A percentile compares a stretch with the other conserved stretches of the same genome.
phyloP scores from a whole-genome alignment of 129 eudicot genomes.

The Artemisia tridentata region DNA sequence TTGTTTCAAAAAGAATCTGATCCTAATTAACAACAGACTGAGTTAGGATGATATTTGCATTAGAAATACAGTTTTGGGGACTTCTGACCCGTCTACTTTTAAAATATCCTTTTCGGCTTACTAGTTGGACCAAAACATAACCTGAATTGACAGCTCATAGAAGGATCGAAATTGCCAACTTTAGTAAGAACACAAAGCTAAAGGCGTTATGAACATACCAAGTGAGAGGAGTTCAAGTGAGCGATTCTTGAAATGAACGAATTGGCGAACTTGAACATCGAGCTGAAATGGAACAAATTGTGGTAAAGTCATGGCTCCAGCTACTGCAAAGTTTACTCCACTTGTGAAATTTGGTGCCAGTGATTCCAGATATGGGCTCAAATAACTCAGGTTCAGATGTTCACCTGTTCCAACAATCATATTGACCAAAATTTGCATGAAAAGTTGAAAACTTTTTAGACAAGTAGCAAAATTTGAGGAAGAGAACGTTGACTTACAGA shows the following conservation, averaged over 20 bases:
- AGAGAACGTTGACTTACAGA: slow-evolving; percentile 29
- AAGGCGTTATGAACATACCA: slow-evolving; percentile 13
- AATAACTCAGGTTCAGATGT: slow-evolving; percentile 34
- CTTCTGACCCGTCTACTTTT: too few relatives aligned
- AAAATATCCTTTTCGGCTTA: too few relatives aligned
- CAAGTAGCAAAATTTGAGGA: background rate
- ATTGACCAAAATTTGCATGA: too few relatives aligned
- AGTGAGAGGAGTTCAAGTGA: slow-evolving; percentile 41
- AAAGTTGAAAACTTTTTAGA: too few relatives aligned
- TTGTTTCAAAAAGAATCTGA: too few relatives aligned
- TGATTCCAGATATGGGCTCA: slow-evolving; percentile 41
- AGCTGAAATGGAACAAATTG: slow-evolving; percentile 43
- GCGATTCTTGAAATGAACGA: slow-evolving; percentile 37
- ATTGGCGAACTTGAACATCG: slow-evolving; percentile 40
- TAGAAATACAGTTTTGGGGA: too few relatives aligned
- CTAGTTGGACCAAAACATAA: too few relatives aligned
- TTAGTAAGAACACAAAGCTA: background rate
- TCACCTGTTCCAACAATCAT: slow-evolving; percentile 30
- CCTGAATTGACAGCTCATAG: too few relatives aligned
- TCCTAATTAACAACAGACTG: too few relatives aligned
- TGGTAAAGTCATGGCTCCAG: slow-evolving; percentile 44
- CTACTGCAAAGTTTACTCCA: slow-evolving; percentile 45
- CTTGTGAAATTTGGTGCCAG: slow-evolving; percentile 48
- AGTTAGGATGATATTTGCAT: too few relatives aligned
- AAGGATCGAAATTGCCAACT: too few relatives aligned